These are phyloP conservation scores for Yueomyces sinensis DNA, from an alignment of 805 yeast species.

Conservation along the genomic window DNA sequence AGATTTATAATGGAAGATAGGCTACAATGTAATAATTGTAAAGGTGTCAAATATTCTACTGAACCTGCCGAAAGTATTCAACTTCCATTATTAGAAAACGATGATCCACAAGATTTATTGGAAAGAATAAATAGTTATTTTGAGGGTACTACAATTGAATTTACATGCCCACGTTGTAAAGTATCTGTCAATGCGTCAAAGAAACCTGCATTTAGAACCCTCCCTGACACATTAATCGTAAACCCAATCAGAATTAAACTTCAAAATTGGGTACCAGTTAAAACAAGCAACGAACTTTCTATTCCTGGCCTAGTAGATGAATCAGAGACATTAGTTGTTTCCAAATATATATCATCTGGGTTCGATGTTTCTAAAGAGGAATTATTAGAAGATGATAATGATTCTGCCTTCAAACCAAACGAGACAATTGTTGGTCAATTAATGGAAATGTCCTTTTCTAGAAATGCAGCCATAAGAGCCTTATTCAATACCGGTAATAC, in stretches of 20 bases:
- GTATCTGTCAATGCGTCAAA: slow-evolving; percentile 14
- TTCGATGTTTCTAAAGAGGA: slow-evolving; percentile 14
- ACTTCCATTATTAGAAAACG: slow-evolving; percentile 38
- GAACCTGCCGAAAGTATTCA: slow-evolving; percentile 48
- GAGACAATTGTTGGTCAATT: slow-evolving; percentile 40
- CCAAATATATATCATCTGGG: slow-evolving; percentile 29
- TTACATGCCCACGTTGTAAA: slow-evolving; percentile 45
- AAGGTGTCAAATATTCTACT: slow-evolving; percentile 40
- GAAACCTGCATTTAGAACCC: slow-evolving; percentile 26
- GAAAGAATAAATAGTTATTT: slow-evolving; percentile 41
- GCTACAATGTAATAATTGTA: slow-evolving; percentile 40
- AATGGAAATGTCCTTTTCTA: slow-evolving; percentile 79
- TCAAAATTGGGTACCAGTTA: slow-evolving; percentile 82
- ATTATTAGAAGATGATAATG: slow-evolving; percentile 15
- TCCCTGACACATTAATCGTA: slow-evolving; percentile 58
- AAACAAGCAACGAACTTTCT: slow-evolving; percentile 59
- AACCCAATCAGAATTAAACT: slow-evolving; percentile 71
- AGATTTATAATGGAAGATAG: slow-evolving; percentile 56
- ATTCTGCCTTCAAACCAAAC: slow-evolving; percentile 38
- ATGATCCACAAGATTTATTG: slow-evolving; percentile 26
- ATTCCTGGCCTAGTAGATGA: slow-evolving; percentile 25
- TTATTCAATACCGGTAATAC: slow-evolving; percentile 53
- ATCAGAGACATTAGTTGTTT: slow-evolving; percentile 28
- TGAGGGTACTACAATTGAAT: slow-evolving; percentile 45
- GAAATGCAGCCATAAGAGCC: slow-evolving; percentile 50